Evolutionary conservation across 768 basidiomycete species (phyloP).

Genomic region (Hemileccinum rubropunctum): DNA sequence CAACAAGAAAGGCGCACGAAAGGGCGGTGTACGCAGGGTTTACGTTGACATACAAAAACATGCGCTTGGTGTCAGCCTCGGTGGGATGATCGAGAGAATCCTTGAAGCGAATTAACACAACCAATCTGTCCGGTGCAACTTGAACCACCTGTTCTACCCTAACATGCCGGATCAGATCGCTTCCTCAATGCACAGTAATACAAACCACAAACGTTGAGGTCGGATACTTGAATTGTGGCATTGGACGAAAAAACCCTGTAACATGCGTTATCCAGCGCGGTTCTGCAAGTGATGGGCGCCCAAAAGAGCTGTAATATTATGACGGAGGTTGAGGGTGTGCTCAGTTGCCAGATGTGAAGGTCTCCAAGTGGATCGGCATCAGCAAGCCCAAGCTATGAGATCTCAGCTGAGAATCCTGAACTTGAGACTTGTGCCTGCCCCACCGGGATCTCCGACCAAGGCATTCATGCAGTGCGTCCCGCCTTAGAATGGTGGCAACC

Average conservation of each 20-base stretch:
- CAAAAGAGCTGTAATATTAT: not conserved
- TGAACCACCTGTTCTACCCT: not conserved
- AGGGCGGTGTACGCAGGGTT: slow-evolving; percentile 2
- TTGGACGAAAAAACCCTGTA: slow-evolving; percentile 10
- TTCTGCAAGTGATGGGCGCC: slow-evolving; percentile 4
- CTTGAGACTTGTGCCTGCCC: too few relatives aligned
- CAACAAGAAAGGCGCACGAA: slow-evolving; percentile 3
- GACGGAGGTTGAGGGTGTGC: slow-evolving; percentile 7
- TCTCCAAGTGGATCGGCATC: too few relatives aligned
- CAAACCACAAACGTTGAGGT: not conserved
- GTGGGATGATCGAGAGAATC: not conserved
- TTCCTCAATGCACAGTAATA: not conserved
- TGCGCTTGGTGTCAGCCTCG: slow-evolving; percentile 3
- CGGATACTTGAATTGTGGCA: not conserved
- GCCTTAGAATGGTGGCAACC: too few relatives aligned
- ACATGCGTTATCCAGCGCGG: slow-evolving; percentile 14
- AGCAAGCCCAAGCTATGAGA: too few relatives aligned
- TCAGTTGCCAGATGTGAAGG: too few relatives aligned
- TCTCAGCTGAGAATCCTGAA: too few relatives aligned
- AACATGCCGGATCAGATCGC: slow-evolving; percentile 4
- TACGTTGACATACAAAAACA: slow-evolving; percentile 5
- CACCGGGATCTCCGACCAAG: too few relatives aligned
- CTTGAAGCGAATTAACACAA: not conserved
- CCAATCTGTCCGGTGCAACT: not conserved
- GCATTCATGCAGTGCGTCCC: too few relatives aligned